A percentile compares a stretch with the other conserved stretches of the same genome.
Evolutionary conservation across 352 stramenopile genomes (phyloP).

Genomic region (Phytophthora syringae): DNA sequence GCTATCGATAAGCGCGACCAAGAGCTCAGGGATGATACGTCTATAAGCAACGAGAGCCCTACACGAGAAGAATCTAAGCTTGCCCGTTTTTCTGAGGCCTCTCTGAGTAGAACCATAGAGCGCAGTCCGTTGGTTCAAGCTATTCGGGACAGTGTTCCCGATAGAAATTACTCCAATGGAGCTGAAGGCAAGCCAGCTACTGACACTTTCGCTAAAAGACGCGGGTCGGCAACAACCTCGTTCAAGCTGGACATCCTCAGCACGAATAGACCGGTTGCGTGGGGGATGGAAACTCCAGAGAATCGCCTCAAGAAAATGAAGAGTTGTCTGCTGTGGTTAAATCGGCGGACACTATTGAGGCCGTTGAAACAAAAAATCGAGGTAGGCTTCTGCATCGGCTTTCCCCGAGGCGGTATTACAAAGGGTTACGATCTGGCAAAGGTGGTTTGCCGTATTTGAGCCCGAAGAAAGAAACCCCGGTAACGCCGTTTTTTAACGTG

Average conservation of each 20-base stretch:
- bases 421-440: conserved; percentile 19
- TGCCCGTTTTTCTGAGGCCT: conserved; percentile 3
- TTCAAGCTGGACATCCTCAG: conserved; percentile 28
- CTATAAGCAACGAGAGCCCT: background rate
- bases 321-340: background rate
- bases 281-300: conserved; percentile 16
- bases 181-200: background rate
- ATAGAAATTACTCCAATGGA: background rate
- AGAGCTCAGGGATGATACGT: conserved; percentile 9
- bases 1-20: conserved; percentile 28
- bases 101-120: conserved; percentile 11
- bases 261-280: conserved; percentile 20
- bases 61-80: conserved; percentile 2
- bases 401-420: conserved; percentile 32
- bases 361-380: conserved; percentile 19
- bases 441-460: conserved; percentile 7
- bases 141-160: conserved; percentile 11
- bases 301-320: conserved; percentile 14
- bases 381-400: conserved; percentile 33
- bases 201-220: background rate
- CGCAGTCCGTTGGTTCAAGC: conserved; percentile 23
- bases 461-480: conserved; percentile 21
- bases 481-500: conserved; percentile 17
- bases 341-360: conserved; percentile 6
- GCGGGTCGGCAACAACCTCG: background rate